Evolutionary conservation across 1,139 yeast genomes (phyloP).

Genomic region (Taphrina confusa): DNA sequence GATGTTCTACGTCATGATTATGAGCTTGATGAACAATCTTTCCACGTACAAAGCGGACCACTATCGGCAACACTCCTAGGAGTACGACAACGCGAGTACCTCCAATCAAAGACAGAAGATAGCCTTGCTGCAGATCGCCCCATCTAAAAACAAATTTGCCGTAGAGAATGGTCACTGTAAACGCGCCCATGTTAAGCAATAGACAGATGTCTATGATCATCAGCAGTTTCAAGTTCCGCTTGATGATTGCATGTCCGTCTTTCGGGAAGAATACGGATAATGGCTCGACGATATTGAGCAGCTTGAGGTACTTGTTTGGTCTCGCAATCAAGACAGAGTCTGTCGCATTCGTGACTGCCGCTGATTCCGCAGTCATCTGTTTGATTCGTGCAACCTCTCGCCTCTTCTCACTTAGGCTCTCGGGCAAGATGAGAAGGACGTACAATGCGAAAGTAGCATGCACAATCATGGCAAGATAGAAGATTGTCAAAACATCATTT

Average conservation of each 20-base stretch:
- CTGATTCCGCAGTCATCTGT: slow-evolving; percentile 7
- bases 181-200: slow-evolving; percentile 46
- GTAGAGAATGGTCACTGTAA: slow-evolving; percentile 58
- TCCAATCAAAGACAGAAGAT: slow-evolving; percentile 59
- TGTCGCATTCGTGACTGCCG: background rate
- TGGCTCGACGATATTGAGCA: slow-evolving; percentile 16
- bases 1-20: slow-evolving; percentile 17
- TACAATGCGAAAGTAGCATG: slow-evolving; percentile 46
- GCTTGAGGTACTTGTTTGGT: background rate
- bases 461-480: slow-evolving; percentile 43
- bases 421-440: slow-evolving; percentile 54
- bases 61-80: slow-evolving; percentile 51
- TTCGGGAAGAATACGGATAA: slow-evolving; percentile 22
- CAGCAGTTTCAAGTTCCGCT: slow-evolving; percentile 19
- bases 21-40: background rate
- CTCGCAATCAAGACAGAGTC: background rate
- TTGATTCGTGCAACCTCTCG: slow-evolving; percentile 22
- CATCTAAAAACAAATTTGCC: slow-evolving; percentile 62
- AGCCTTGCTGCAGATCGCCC: slow-evolving; percentile 59
- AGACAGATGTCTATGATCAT: slow-evolving; percentile 45
- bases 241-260: slow-evolving; percentile 14
- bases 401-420: slow-evolving; percentile 50
- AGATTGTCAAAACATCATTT: slow-evolving; percentile 43
- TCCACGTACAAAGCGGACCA: slow-evolving; percentile 50
- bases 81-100: slow-evolving; percentile 52